phyloP scores from a whole-genome alignment of 2,329 filamentous ascomycete genomes.

The Scolecobasidium constrictum region DNA sequence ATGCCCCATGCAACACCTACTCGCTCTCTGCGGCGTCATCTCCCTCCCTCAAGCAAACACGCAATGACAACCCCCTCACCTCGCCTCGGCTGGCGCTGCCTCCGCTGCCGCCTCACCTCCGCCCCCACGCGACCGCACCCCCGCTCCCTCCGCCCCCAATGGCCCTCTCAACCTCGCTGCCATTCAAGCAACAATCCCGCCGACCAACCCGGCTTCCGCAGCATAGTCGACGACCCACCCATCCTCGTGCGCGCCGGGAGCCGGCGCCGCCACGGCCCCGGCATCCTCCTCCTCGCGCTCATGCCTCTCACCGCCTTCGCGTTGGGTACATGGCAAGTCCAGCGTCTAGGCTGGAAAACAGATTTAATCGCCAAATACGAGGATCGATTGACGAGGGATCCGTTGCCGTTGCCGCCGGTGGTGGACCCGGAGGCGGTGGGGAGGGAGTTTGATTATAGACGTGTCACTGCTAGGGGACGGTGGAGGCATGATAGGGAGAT shows the following conservation, averaged over 20 bases:
- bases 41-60: too few species aligned
- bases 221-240: constrained; percentile 77
- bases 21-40: too few species aligned
- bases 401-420: constrained; percentile 72
- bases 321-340: constrained; percentile 90
- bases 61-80: too few species aligned
- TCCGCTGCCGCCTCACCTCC: too few species aligned
- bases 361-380: constrained; percentile 85
- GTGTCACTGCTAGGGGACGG: constrained; percentile 63
- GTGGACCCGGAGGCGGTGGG: constrained; percentile 73
- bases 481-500: constrained; percentile 89
- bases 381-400: constrained; percentile 76
- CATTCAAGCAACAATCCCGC: too few species aligned
- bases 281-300: constrained; percentile 69
- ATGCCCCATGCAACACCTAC: too few species aligned
- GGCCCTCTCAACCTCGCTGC: too few species aligned
- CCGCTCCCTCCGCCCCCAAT: constrained; percentile 3
- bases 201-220: constrained; percentile 71
- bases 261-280: constrained; percentile 65
- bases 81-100: neutral
- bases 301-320: constrained; percentile 87
- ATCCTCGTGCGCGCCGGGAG: constrained; percentile 56
- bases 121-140: neutral
- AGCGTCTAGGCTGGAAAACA: constrained; percentile 87
- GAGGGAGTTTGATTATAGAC: constrained; percentile 85